Evolutionary conservation across 1,284 basidiomycete genomes (phyloP), one percentile per base, ranked within the genome.

Genomic region (Kalmanozyma brasiliensis): DNA sequence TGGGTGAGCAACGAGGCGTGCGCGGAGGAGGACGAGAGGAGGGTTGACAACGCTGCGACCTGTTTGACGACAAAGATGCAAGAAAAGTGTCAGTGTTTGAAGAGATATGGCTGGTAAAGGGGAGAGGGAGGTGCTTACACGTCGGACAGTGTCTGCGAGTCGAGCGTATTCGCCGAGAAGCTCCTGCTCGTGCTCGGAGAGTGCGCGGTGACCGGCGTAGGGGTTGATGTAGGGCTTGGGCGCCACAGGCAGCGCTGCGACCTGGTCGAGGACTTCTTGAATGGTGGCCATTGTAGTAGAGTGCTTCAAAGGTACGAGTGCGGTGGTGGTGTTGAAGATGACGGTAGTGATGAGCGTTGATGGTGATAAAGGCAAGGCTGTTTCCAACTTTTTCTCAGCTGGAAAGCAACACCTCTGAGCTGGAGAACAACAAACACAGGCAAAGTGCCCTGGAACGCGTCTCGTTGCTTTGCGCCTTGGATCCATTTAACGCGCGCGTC

Each of bases 1-100:
- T 90, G 89, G 37, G 86, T 86, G n/a, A 98, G 84, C 73, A 97
- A 86, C 83, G 84, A 72, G 88, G 87, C 82, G 92, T 94, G 34
- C 89, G 92, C 61, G 86, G 87, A 65, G 89, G 89, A 74, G 32
- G 78, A 82, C 22, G 79, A 83, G 29, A 80, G 58, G 64, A 73
- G 24, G 73, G 74, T 60, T 19, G 70, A 85, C 77, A 86, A 84
- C 22, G 60, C 66, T 29, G 62, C 49, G n/a, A 57, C 56, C 73
- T 43, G 36, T 52, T 45, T 16, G 13, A 8, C 22, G 10, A 7
- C 4, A 35, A 2, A 9, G 20, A 26, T 10, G 11, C 17, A 37
- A 16, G 17, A 24, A n/a, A 14, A 20, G n/a, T 33, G 85, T 87
- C 16, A 23, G 38, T 6, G 26, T 29, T 29, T 29, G 5, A 32